These are phyloP conservation scores for Lodderomyces margitis DNA, from an alignment of 1,139 yeast genomes.

Conservation along the genomic window DNA sequence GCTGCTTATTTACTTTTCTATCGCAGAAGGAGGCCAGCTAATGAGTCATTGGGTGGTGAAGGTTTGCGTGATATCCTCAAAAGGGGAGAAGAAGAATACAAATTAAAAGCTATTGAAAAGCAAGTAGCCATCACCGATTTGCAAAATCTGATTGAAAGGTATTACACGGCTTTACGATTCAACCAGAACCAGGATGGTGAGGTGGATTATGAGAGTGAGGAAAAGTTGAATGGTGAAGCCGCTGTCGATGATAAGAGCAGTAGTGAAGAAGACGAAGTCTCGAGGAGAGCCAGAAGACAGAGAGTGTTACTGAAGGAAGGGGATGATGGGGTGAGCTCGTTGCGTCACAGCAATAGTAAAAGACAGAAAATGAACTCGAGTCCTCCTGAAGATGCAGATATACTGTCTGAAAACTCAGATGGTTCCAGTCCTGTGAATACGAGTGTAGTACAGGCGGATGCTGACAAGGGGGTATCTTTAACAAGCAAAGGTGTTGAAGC, in stretches of 20 bases:
- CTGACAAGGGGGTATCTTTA: no score
- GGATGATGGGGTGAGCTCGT: neutral
- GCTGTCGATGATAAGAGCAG: constrained; percentile 4
- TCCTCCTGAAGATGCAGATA: constrained; percentile 1
- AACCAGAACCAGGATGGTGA: constrained; percentile 8
- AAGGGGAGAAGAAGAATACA: constrained; percentile 23
- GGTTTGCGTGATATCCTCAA: constrained; percentile 26
- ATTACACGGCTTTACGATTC: constrained; percentile 11
- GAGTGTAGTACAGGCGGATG: no score
- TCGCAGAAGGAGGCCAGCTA: constrained; percentile 46
- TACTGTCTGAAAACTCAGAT: constrained; percentile 1
- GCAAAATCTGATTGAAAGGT: constrained; percentile 18
- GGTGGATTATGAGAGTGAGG: constrained; percentile 17
- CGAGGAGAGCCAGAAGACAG: neutral
- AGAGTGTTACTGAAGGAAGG: constrained; percentile 4
- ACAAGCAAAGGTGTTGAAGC: no score
- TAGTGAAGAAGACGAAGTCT: neutral
- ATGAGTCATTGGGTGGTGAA: constrained; percentile 36
- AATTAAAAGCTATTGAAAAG: constrained; percentile 14
- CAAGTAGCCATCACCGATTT: constrained; percentile 16
- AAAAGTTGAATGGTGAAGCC: constrained; percentile 18
- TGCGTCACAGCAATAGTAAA: constrained; percentile 1
- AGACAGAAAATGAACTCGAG: constrained; percentile 4
- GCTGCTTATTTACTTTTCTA: constrained; percentile 90
- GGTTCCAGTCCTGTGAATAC: no score